Percentiles rank a stretch among this genome's conserved stretches.
These are phyloP conservation scores for Thelonectria discophora DNA, from an alignment of 2,329 filamentous ascomycete genomes.

Conservation along the genomic window DNA sequence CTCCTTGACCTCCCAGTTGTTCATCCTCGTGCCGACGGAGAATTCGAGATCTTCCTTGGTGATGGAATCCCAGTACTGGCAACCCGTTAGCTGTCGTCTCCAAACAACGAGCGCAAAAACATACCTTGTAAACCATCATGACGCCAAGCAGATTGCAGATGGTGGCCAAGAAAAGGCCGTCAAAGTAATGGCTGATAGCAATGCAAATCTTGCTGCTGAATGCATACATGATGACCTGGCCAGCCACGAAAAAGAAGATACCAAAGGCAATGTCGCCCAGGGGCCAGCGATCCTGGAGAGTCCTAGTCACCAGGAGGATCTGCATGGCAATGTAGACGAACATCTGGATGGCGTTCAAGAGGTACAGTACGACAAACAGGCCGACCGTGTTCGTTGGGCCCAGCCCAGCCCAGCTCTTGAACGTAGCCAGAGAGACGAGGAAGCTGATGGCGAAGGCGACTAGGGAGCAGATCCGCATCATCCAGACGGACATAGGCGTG, in stretches of 20 bases:
- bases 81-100: conserved; percentile 12
- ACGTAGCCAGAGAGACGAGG: conserved; percentile 88
- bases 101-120: conserved; percentile 22
- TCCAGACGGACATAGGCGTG: conserved; percentile 91
- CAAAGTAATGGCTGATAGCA: conserved; percentile 87
- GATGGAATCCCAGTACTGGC: conserved; percentile 97
- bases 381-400: conserved; percentile 86
- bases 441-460: conserved; percentile 88
- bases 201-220: conserved; percentile 88
- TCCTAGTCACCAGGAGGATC: conserved; percentile 86
- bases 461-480: conserved; percentile 80
- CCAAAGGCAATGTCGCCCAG: conserved; percentile 91
- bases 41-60: conserved; percentile 98
- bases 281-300: conserved; percentile 94
- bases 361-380: conserved; percentile 89
- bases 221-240: conserved; percentile 92
- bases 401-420: conserved; percentile 89
- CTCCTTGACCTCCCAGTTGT: conserved; percentile 99
- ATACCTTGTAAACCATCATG: conserved; percentile 99
- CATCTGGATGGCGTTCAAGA: conserved; percentile 88
- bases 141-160: conserved; percentile 92
- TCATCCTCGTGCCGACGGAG: conserved; percentile 91
- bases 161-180: conserved; percentile 93
- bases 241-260: conserved; percentile 88
- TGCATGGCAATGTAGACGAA: conserved; percentile 89